A percentile compares a stretch with the other conserved stretches of the same genome.
Conservation (phyloP, 2,329 filamentous ascomycete genomes). For the Epichloe glyceriae region DNA sequence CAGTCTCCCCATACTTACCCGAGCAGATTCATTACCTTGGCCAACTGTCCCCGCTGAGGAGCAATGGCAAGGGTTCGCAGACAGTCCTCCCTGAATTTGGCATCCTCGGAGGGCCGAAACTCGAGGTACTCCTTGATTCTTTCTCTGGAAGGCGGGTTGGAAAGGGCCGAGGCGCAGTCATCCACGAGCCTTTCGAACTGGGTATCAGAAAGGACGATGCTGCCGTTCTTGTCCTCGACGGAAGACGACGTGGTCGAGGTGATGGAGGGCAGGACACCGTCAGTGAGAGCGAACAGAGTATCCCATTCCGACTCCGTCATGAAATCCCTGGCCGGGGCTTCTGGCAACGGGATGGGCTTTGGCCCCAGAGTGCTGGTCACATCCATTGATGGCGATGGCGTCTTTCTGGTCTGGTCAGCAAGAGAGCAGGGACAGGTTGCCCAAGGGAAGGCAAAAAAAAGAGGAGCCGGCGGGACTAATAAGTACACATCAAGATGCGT, state of each 20-base stretch:
- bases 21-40: constrained; percentile 25
- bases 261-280: constrained; percentile 49
- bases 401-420: too few species aligned
- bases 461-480: too few species aligned
- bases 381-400: not conserved
- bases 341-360: constrained; percentile 12
- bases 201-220: constrained; percentile 28
- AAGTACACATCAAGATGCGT: too few species aligned
- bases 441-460: not conserved
- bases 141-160: constrained; percentile 25
- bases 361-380: not conserved
- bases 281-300: constrained; percentile 39
- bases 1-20: constrained; percentile 25
- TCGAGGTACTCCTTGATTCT: constrained; percentile 39
- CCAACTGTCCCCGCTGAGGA: constrained; percentile 25
- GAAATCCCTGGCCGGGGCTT: constrained; percentile 20
- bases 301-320: constrained; percentile 39
- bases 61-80: constrained; percentile 27
- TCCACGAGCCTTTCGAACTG: constrained; percentile 35
- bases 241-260: constrained; percentile 23
- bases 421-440: not conserved
- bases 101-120: constrained; percentile 36
- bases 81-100: constrained; percentile 38
- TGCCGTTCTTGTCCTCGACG: constrained; percentile 21
- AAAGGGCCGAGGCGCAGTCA: constrained; percentile 21